A percentile compares a stretch with the other conserved stretches of the same genome.
These are phyloP conservation scores for Diplodia intermedia DNA, from an alignment of 2,329 filamentous ascomycete species.

Conservation along the genomic window DNA sequence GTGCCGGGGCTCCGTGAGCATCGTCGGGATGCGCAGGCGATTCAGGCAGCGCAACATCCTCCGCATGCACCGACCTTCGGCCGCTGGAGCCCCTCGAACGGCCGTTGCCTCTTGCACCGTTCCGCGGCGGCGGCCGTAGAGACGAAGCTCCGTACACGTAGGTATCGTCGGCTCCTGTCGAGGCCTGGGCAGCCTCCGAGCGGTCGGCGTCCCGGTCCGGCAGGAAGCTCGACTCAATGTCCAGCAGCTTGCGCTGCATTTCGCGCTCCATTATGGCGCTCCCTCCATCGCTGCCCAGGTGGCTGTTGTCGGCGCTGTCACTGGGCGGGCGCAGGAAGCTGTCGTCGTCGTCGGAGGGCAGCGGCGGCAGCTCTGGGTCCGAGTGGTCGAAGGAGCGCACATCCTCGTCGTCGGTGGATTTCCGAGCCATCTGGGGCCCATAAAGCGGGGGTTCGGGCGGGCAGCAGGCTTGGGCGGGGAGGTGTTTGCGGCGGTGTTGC, in stretches of 20 bases:
- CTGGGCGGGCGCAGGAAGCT: constrained; percentile 45
- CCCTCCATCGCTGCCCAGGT: constrained; percentile 45
- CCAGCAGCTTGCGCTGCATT: constrained; percentile 65
- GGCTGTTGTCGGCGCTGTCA: constrained; percentile 41
- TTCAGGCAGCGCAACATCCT: constrained; percentile 39
- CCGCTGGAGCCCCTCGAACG: constrained; percentile 14
- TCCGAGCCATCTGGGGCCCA: constrained; percentile 39
- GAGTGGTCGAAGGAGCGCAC: constrained; percentile 44
- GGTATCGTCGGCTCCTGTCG: constrained; percentile 54
- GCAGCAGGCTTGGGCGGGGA: background rate
- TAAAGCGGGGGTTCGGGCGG: constrained; percentile 30
- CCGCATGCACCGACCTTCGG: constrained; percentile 26
- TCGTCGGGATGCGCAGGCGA: constrained; percentile 50
- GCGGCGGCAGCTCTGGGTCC: constrained; percentile 50
- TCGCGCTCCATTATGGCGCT: constrained; percentile 62
- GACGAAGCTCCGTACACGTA: constrained; percentile 51
- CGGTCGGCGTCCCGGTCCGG: constrained; percentile 64
- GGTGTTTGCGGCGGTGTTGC: constrained; percentile 8
- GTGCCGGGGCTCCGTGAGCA: constrained; percentile 52
- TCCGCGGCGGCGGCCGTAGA: constrained; percentile 23
- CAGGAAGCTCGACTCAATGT: constrained; percentile 69
- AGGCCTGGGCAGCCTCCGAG: constrained; percentile 38
- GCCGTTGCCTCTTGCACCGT: constrained; percentile 10
- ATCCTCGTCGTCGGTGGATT: constrained; percentile 43
- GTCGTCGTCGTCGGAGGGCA: constrained; percentile 50